Percentiles rank a stretch among this genome's conserved stretches.
These are phyloP conservation scores for Anthostomella pinea DNA, from an alignment of 2,329 filamentous ascomycete species.

Conservation along the genomic window DNA sequence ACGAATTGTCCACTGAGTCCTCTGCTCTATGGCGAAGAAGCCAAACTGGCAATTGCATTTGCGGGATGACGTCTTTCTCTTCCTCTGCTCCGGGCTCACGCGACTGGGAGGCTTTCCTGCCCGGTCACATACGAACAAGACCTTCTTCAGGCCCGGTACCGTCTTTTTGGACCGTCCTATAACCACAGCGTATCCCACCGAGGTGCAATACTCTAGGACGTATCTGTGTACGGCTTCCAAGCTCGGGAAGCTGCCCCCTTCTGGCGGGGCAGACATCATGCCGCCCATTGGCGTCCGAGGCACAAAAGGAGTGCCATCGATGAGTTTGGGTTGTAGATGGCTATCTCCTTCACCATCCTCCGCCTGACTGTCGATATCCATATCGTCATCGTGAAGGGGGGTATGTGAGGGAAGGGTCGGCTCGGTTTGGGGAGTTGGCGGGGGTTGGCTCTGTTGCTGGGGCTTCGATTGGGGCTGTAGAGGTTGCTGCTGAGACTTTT, in stretches of 20 bases:
- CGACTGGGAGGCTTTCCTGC: constrained; percentile 61
- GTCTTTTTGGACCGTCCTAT: constrained; percentile 68
- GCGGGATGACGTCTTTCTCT: constrained; percentile 64
- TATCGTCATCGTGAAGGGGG: constrained; percentile 44
- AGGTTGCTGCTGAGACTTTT: constrained; percentile 32
- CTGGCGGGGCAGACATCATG: constrained; percentile 62
- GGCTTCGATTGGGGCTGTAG: constrained; percentile 28
- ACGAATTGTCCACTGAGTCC: constrained; percentile 64
- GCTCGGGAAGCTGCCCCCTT: constrained; percentile 62
- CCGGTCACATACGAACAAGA: constrained; percentile 64
- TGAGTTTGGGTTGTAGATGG: constrained; percentile 45
- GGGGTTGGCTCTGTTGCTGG: constrained; percentile 26
- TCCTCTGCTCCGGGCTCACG: constrained; percentile 62
- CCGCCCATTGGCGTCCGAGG: constrained; percentile 54
- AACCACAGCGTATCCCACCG: constrained; percentile 65
- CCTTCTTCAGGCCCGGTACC: constrained; percentile 64
- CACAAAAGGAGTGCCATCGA: constrained; percentile 49
- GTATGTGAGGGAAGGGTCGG: constrained; percentile 34
- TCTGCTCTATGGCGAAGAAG: constrained; percentile 67
- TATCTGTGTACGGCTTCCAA: constrained; percentile 64
- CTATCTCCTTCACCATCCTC: constrained; percentile 45
- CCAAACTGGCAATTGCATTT: constrained; percentile 68
- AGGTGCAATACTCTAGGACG: constrained; percentile 63
- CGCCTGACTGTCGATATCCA: constrained; percentile 51
- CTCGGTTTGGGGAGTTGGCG: constrained; percentile 29